Evolutionary conservation across 768 basidiomycete genomes (phyloP).

Genomic region (Lactifluus piperatus): DNA sequence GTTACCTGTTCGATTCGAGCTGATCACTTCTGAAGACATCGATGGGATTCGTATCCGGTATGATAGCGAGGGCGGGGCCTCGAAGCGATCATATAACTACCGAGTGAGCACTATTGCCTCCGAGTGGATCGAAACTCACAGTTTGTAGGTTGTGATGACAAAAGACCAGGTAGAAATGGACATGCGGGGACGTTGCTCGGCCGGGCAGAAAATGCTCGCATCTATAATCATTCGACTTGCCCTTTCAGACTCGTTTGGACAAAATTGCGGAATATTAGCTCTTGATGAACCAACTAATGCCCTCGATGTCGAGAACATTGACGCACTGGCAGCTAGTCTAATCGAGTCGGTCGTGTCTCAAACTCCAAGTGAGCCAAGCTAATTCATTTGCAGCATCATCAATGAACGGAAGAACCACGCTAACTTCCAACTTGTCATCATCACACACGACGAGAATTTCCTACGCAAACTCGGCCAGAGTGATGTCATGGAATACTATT

Average conservation of each 20-base stretch:
- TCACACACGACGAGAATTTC: conserved; percentile 97
- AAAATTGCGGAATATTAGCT: conserved; percentile 96
- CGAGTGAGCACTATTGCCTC: conserved; percentile 45
- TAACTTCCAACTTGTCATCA: conserved; percentile 95
- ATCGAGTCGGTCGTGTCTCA: conserved; percentile 60
- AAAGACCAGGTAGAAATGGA: conserved; percentile 99
- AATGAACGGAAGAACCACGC: conserved; percentile 81
- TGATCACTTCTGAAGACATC: conserved; percentile 54
- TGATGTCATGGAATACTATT: conserved; percentile 93
- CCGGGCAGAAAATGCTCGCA: conserved; percentile 97
- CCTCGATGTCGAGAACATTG: conserved; percentile 91
- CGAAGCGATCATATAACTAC: conserved; percentile 94
- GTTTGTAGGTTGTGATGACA: conserved; percentile 86
- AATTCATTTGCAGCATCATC: conserved; percentile 61
- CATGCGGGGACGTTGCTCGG: conserved; percentile 97
- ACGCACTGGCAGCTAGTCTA: conserved; percentile 84
- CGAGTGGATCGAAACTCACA: conserved; percentile 8
- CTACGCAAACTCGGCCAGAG: conserved; percentile 81
- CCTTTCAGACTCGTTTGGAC: conserved; percentile 93
- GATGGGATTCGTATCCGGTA: conserved; percentile 95
- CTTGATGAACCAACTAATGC: conserved; percentile 98
- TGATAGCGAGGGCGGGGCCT: conserved; percentile 84
- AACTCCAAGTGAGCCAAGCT: background rate
- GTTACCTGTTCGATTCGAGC: background rate
- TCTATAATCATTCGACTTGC: conserved; percentile 97